Evolutionary conservation across 2,329 filamentous ascomycete genomes (phyloP), one percentile per base, ranked within the genome.

Genomic region (Colletotrichum neosansevieriae): DNA sequence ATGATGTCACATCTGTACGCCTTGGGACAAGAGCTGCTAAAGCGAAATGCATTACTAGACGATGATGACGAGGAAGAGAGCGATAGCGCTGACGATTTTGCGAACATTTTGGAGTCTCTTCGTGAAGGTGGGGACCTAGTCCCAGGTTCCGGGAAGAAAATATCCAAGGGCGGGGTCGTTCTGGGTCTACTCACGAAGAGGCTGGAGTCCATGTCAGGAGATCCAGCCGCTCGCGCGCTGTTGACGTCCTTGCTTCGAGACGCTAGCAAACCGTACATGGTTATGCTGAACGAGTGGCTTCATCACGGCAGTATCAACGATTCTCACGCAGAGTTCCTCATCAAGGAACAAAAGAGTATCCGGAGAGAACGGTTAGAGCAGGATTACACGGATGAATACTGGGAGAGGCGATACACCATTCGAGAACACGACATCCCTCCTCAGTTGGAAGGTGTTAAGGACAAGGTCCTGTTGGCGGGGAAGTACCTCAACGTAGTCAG

Each of bases 361-460:
- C 91, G 92, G 67, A 89, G 96, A 45, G 96, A 98, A 77, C 88
- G 93, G 67, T 83, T 99, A 3, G 94, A 98, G 76, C 91, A 97
- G 76, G 96, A 99, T 78, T 99, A 98, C 75, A 99, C 95, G 0
- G 96, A 99, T 78, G 96, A 99, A 76, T 99, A 99, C 79, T 99
- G 96, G 96, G 96, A 99, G 78, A 94, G 97, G 76, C 88, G 96
- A 71, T 99, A 99, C 77, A 98, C 96, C 4, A 92, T 99, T 71
- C 91, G 96, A 67, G 94, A 97, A 70, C 90, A 93, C 56, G 92
- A 97, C 69, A 91, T 98, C 1, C 96, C 96, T 3, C 94, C 95
- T 9, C 96, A 99, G 76, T 87, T 99, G 4, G 92, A 96, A 76
- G 90, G 88, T 32, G 92, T 98, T 72, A 96, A 96, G 77, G 94